Base-by-base conservation (phyloP, 495 filamentous ascomycete species). In the Neurospora sp. region DNA sequence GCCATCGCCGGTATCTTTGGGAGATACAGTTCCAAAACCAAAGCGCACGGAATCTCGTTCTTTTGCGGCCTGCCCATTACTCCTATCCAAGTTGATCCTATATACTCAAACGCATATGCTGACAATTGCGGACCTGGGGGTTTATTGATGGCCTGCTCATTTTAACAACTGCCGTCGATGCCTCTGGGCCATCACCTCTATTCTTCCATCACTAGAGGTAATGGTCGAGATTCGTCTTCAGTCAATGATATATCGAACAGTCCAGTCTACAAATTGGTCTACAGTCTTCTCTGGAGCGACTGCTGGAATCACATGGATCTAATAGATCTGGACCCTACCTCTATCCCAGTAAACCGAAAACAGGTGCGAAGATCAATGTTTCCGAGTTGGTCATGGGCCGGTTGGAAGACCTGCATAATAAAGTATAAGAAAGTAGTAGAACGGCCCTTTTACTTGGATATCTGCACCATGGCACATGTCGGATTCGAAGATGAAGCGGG, bases 371-470 rank as follows among this genome's bases (percentile, higher is more conserved):
- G 71, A 14, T 16, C 68, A 18, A 22, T 1, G 3, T 73, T 73
- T 40, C 41, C 72, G 5, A 73, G 72, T 38, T 73, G 72, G 72
- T 12, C 68, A 39, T 73, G 72, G 72, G n/a, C 39, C 0, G 68
- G 42, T 5, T 73, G 72, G 72, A 61, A 61, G 2, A 1, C 2
- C n/a, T 59, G 47, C 47, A 4, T 16, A 18, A 42, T 42, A 42
- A 4, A 18, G 14, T 14, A 42, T 42, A 4, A 42, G 3, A 16
- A 42, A 3, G 40, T 4, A 14, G 40, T 16, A 42, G 16, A 16
- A 42, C 10, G 10, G 8, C 10, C 16, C 40, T 14, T 39, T 14
- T 5, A 3, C 2, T 61, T 31, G 1, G 53, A 61, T 12, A 61
- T 2, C 12, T 31, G 12, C 22, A 27, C 53, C 1, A 31, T 12